Evolutionary conservation across 208 protist species (phyloP).

Genomic region (Borovskyia barvae): DNA sequence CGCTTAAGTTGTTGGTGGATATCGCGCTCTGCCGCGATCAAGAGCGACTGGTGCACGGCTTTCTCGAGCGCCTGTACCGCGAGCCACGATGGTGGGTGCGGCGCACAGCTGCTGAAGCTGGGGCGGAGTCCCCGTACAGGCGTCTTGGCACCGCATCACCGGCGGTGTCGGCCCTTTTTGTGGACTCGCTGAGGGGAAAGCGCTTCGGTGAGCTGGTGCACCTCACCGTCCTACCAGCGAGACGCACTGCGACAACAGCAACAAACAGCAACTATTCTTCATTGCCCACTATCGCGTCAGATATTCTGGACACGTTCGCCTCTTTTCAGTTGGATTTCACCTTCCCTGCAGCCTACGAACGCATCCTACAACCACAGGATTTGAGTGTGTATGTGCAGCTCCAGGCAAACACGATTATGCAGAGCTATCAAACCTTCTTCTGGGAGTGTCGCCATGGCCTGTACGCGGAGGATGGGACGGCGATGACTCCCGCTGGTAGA

Average conservation of each 20-base stretch:
- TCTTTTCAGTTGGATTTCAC: slow-evolving; percentile 67
- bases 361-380: slow-evolving; percentile 51
- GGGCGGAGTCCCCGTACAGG: slow-evolving; percentile 12
- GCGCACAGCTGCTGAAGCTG: slow-evolving; percentile 3
- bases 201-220: slow-evolving; percentile 49
- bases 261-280: too few relatives aligned
- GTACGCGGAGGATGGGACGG: slow-evolving; percentile 6
- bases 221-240: slow-evolving; percentile 46
- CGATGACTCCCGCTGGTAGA: background rate
- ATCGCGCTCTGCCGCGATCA: slow-evolving; percentile 76
- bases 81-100: slow-evolving; percentile 77
- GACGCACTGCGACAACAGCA: background rate
- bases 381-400: slow-evolving; percentile 47
- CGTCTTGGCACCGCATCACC: slow-evolving; percentile 42
- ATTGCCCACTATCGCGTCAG: background rate
- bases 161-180: slow-evolving; percentile 47
- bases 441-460: slow-evolving; percentile 62
- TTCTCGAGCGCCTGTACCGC: slow-evolving; percentile 53
- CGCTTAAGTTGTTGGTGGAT: slow-evolving; percentile 66
- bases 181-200: slow-evolving; percentile 57
- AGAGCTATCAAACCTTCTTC: slow-evolving; percentile 58
- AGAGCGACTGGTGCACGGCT: slow-evolving; percentile 65
- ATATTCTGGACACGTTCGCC: slow-evolving; percentile 69
- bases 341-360: slow-evolving; percentile 51
- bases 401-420: slow-evolving; percentile 20